These are phyloP conservation scores for Penicillium riverlandense DNA, from an alignment of 495 filamentous ascomycete species.

Conservation along the genomic window DNA sequence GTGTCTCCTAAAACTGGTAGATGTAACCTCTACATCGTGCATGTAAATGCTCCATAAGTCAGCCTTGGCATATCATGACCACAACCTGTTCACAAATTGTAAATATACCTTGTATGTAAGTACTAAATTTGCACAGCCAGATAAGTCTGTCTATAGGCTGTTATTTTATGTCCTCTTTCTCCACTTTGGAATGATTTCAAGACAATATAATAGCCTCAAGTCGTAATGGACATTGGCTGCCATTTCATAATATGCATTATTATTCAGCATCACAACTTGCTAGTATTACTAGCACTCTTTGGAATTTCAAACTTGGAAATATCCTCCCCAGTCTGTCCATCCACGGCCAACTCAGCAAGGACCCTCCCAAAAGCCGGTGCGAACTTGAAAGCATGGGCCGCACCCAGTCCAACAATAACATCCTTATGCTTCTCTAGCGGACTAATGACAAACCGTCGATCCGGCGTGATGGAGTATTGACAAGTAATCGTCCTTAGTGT, in stretches of 20 bases:
- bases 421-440: constrained; percentile 15
- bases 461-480: constrained; percentile 22
- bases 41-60: no score
- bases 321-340: constrained; percentile 21
- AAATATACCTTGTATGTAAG: no score
- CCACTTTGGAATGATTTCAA: no score
- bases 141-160: no score
- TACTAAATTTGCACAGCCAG: no score
- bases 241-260: not conserved
- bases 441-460: constrained; percentile 21
- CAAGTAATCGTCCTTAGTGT: constrained; percentile 22
- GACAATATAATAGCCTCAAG: no score
- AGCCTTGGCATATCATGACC: no score
- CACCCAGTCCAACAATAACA: constrained; percentile 20
- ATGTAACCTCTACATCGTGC: no score
- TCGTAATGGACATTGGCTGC: no score
- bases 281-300: not conserved
- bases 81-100: no score
- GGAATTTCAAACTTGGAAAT: constrained; percentile 20
- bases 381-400: constrained; percentile 27
- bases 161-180: no score
- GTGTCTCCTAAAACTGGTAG: no score
- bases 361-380: constrained; percentile 22
- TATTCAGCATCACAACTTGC: constrained; percentile 2
- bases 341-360: constrained; percentile 20